A percentile compares a stretch with the other conserved stretches of the same genome.
Evolutionary conservation across 768 basidiomycete species (phyloP).

Genomic region (Russula sp.): DNA sequence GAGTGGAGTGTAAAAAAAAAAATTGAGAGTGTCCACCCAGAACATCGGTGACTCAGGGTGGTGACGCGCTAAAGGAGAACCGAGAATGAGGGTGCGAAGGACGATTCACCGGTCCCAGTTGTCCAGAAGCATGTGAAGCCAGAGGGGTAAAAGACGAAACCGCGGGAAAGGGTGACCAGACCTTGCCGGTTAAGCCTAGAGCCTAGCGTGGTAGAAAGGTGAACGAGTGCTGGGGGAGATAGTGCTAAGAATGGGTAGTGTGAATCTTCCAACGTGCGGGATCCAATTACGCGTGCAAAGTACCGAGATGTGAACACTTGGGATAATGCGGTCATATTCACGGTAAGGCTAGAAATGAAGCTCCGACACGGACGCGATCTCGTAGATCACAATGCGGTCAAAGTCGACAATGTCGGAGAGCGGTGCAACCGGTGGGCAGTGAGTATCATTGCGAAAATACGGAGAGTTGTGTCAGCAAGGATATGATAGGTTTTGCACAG

Average conservation of each 20-base stretch:
- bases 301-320: slow-evolving; percentile 14
- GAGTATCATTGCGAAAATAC: neutral
- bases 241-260: slow-evolving; percentile 13
- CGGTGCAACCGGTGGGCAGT: slow-evolving; percentile 2
- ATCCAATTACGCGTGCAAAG: slow-evolving; percentile 13
- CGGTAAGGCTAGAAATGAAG: slow-evolving; percentile 3
- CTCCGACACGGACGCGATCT: slow-evolving; percentile 6
- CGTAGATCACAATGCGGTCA: slow-evolving; percentile 8
- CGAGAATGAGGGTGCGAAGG: slow-evolving; percentile 15
- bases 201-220: neutral
- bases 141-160: slow-evolving; percentile 11
- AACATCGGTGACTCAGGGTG: slow-evolving; percentile 5
- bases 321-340: slow-evolving; percentile 7
- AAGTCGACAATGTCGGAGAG: slow-evolving; percentile 2
- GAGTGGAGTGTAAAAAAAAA: neutral
- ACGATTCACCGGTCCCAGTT: slow-evolving; percentile 16
- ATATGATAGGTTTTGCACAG: neutral
- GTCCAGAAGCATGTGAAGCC: slow-evolving; percentile 18
- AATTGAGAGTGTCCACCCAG: neutral
- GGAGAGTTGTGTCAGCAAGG: slow-evolving; percentile 4
- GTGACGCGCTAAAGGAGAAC: slow-evolving; percentile 7
- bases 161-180: slow-evolving; percentile 14
- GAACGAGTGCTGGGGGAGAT: slow-evolving; percentile 5
- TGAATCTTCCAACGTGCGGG: slow-evolving; percentile 15
- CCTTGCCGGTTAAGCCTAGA: slow-evolving; percentile 3